Conservation (phyloP, 768 basidiomycete species). For the Daedaleopsis sinensis region DNA sequence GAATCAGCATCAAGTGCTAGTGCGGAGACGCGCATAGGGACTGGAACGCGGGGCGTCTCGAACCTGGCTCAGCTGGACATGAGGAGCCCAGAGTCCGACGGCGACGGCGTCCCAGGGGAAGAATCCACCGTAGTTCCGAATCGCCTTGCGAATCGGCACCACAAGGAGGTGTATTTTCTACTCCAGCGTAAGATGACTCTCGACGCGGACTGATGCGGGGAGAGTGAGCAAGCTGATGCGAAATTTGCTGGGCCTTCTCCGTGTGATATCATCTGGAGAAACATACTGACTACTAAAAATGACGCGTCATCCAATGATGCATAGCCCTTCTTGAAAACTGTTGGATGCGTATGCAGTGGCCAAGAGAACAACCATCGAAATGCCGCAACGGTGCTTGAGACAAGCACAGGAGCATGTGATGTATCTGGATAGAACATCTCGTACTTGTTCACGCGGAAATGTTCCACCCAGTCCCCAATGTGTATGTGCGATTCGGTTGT, state of each 20-base stretch:
- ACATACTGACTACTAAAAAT: no score
- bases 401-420: background rate
- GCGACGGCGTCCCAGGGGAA: background rate
- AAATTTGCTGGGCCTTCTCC: background rate
- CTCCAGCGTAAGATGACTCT: background rate
- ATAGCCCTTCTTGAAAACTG: background rate
- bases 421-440: background rate
- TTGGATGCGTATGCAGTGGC: background rate
- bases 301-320: background rate
- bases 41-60: slow-evolving; percentile 1
- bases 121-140: background rate
- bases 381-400: background rate
- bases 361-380: background rate
- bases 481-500: background rate
- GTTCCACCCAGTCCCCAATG: background rate
- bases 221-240: background rate
- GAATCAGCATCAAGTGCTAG: background rate
- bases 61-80: background rate
- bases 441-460: background rate
- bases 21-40: background rate
- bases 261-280: background rate
- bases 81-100: background rate
- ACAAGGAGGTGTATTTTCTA: background rate
- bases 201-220: background rate
- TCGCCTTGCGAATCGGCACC: background rate